Evolutionary conservation across 2,329 filamentous ascomycete species (phyloP).

Genomic region (Mycosphaerella arachidis): DNA sequence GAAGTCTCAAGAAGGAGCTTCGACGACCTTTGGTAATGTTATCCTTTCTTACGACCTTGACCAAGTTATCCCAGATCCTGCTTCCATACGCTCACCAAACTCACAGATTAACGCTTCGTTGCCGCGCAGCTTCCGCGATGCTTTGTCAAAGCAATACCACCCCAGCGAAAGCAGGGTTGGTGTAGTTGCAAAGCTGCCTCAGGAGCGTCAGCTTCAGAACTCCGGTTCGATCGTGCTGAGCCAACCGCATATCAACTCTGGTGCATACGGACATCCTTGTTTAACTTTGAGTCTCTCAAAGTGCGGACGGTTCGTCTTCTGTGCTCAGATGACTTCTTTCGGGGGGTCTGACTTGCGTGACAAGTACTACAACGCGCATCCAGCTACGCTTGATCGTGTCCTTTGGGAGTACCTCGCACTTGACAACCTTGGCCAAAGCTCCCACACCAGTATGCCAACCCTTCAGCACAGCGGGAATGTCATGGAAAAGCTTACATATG

Average conservation of each 20-base stretch:
- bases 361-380: not conserved
- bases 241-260: not conserved
- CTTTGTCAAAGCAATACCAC: not conserved
- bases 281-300: not conserved
- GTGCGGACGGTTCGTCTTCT: constrained; percentile 1
- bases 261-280: not conserved
- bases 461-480: not conserved
- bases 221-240: not conserved
- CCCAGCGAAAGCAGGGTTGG: not conserved
- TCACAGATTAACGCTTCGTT: not conserved
- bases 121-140: not conserved
- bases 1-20: not conserved
- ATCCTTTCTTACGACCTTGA: not conserved
- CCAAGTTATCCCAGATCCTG: not conserved
- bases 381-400: not conserved
- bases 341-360: not conserved
- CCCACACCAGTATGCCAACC: not conserved
- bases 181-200: not conserved
- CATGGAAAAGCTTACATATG: not conserved
- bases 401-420: not conserved
- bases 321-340: constrained; percentile 4
- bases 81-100: not conserved
- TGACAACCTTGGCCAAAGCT: not conserved
- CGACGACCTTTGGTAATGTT: not conserved
- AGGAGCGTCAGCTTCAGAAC: not conserved